Percentiles rank a stretch among this genome's conserved stretches.
Conservation (phyloP, 163 green algal genomes). For the Smithsoniella earleae region DNA sequence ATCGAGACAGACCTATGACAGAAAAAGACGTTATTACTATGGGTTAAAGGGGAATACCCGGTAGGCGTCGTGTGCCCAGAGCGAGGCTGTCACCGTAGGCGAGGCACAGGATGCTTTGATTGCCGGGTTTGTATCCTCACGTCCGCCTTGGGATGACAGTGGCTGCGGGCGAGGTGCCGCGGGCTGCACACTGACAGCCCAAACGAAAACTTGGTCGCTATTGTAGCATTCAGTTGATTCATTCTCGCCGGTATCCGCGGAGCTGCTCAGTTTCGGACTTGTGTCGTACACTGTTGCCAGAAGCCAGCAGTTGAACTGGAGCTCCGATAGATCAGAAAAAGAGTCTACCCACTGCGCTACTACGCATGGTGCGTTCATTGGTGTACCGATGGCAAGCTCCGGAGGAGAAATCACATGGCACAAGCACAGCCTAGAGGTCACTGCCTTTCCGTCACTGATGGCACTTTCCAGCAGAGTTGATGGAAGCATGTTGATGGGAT, state of each 20-base stretch:
- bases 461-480: background rate
- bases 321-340: background rate
- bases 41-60: background rate
- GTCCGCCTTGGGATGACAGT: background rate
- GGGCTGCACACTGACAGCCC: background rate
- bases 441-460: background rate
- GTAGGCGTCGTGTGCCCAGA: slow-evolving; percentile 18
- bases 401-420: background rate
- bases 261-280: background rate
- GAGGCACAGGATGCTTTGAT: background rate
- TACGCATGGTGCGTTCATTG: background rate
- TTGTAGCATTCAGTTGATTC: background rate
- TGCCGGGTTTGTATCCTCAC: background rate
- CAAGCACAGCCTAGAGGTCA: background rate
- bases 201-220: slow-evolving; percentile 24
- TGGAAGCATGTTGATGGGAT: background rate
- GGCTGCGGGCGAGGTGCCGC: background rate
- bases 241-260: background rate
- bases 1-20: background rate
- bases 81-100: background rate
- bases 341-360: background rate
- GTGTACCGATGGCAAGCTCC: background rate
- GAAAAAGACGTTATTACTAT: background rate
- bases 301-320: background rate
- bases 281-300: slow-evolving; percentile 23